A percentile compares a stretch with the other conserved stretches of the same genome.
phyloP scores from a whole-genome alignment of 2,329 filamentous ascomycete genomes.

The Myriosclerotinia duriaeana region DNA sequence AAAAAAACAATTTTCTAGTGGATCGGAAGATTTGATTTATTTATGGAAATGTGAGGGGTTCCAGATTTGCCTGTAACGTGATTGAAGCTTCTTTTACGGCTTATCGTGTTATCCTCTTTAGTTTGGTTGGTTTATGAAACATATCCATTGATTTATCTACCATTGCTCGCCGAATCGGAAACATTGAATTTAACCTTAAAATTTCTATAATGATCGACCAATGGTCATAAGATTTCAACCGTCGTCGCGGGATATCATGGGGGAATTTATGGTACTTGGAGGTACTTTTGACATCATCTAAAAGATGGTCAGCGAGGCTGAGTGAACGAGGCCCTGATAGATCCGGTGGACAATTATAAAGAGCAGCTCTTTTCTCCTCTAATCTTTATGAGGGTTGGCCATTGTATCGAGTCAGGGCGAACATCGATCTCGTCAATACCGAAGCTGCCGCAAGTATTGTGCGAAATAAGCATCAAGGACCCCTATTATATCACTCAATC shows the following conservation, averaged over 20 bases:
- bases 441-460: neutral
- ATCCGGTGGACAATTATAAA: slow-evolving; percentile 4
- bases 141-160: slow-evolving; percentile 8
- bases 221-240: neutral
- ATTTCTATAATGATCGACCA: neutral
- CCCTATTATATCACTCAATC: neutral
- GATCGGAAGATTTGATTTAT: slow-evolving; percentile 15
- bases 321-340: neutral
- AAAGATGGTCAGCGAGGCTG: slow-evolving; percentile 7
- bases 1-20: slow-evolving; percentile 8
- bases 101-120: slow-evolving; percentile 8
- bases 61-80: slow-evolving; percentile 10
- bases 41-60: slow-evolving; percentile 16
- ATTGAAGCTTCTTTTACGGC: neutral
- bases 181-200: slow-evolving; percentile 10
- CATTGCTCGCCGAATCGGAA: slow-evolving; percentile 9
- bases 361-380: slow-evolving; percentile 2
- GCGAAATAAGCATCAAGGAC: neutral
- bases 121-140: slow-evolving; percentile 18
- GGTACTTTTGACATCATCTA: slow-evolving; percentile 13
- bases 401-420: neutral
- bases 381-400: neutral
- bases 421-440: neutral
- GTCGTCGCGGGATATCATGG: neutral
- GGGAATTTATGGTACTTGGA: slow-evolving; percentile 1